Conservation (phyloP, 1,139 yeast genomes). For the Taphrina communis region DNA sequence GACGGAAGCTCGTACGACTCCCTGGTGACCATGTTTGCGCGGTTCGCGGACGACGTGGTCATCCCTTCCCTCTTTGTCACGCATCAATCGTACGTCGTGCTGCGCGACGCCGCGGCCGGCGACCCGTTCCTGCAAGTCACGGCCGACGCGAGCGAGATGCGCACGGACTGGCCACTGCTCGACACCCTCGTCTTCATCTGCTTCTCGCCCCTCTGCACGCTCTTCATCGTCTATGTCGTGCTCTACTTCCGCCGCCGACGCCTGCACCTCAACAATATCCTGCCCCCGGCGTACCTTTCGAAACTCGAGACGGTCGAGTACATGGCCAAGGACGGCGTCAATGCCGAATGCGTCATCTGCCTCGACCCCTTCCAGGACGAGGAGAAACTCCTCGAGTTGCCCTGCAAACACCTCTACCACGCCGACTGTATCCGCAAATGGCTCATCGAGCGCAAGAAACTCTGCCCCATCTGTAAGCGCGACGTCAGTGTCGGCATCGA, state of each 20-base stretch:
- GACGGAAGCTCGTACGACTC: slow-evolving; percentile 50
- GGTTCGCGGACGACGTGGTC: slow-evolving; percentile 48
- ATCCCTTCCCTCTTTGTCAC: slow-evolving; percentile 55
- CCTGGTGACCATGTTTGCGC: slow-evolving; percentile 53
- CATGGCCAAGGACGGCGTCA: slow-evolving; percentile 36
- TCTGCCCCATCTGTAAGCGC: slow-evolving; percentile 54
- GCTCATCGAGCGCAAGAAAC: slow-evolving; percentile 53
- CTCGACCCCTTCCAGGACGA: slow-evolving; percentile 54
- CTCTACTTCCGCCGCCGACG: slow-evolving; percentile 52
- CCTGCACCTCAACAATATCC: slow-evolving; percentile 26
- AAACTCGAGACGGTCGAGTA: slow-evolving; percentile 25
- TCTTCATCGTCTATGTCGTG: slow-evolving; percentile 53
- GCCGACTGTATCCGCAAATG: slow-evolving; percentile 54
- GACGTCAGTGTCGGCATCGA: slow-evolving; percentile 46
- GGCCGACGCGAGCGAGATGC: slow-evolving; percentile 41
- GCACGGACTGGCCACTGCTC: slow-evolving; percentile 49
- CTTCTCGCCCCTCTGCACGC: slow-evolving; percentile 55
- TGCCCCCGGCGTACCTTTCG: slow-evolving; percentile 32
- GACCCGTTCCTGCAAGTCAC: slow-evolving; percentile 1
- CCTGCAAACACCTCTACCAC: slow-evolving; percentile 58
- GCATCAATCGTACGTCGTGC: slow-evolving; percentile 49
- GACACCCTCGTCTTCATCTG: slow-evolving; percentile 54
- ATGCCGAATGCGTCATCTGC: slow-evolving; percentile 55
- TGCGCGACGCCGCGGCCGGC: slow-evolving; percentile 43
- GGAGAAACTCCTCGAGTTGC: slow-evolving; percentile 53